phyloP scores from a whole-genome alignment of 75 land plant genomes.

The Cryptomeria japonica region DNA sequence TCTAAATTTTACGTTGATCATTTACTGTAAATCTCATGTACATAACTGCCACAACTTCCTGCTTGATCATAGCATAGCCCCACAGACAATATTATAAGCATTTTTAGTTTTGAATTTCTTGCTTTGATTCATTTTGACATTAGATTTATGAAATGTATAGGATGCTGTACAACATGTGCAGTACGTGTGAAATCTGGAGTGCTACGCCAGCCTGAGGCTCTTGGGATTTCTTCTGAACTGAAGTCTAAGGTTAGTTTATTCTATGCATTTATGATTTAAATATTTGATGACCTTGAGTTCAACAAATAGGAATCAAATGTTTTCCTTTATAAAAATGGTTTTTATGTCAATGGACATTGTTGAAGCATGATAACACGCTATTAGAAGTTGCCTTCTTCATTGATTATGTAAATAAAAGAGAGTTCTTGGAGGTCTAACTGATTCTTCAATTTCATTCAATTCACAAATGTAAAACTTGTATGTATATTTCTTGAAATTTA shows the following conservation, averaged over 20 bases:
- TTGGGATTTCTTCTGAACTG: conserved; percentile 95
- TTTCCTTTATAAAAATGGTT: not conserved
- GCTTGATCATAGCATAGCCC: not conserved
- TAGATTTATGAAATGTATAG: conserved; percentile 35
- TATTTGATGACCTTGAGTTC: not conserved
- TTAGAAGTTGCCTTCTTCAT: not conserved
- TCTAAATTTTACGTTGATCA: too few relatives aligned
- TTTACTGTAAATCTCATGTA: not conserved
- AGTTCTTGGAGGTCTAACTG: not conserved
- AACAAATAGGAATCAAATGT: not conserved
- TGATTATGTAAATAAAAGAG: not conserved
- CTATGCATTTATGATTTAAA: not conserved
- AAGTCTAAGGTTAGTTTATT: conserved; percentile 60
- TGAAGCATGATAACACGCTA: not conserved
- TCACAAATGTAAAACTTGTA: too few relatives aligned
- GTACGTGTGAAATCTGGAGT: conserved; percentile 94
- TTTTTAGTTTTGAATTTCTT: not conserved
- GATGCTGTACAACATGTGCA: conserved; percentile 99
- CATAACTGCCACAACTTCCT: not conserved
- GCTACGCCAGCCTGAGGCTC: conserved; percentile 91
- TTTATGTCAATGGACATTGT: not conserved
- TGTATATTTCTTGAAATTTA: too few relatives aligned
- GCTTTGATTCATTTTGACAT: not conserved
- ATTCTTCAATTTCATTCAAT: not conserved
- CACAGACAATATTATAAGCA: not conserved